Evolutionary conservation across 805 yeast species (phyloP).

Genomic region (Candida glaebosa): DNA sequence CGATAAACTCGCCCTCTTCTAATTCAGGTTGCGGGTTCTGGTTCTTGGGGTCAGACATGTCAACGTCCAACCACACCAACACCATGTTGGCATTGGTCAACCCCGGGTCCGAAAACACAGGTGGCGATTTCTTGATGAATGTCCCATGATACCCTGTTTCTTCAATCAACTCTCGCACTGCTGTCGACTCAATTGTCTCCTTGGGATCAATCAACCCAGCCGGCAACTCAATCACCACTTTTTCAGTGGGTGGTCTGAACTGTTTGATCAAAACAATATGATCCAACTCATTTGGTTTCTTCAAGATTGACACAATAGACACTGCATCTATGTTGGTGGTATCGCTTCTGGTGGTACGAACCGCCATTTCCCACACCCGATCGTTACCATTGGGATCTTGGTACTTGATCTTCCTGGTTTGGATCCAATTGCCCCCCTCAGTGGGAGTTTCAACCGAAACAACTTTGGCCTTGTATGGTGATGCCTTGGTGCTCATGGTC

Average conservation of each 20-base stretch:
- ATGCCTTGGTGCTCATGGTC: constrained; percentile 16
- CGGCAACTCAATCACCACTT: constrained; percentile 89
- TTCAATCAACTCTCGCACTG: constrained; percentile 81
- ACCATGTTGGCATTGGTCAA: constrained; percentile 83
- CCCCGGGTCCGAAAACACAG: constrained; percentile 76
- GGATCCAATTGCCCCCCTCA: constrained; percentile 40
- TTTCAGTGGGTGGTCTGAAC: constrained; percentile 88
- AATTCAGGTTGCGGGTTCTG: constrained; percentile 65
- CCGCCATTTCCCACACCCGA: constrained; percentile 90
- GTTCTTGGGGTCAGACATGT: constrained; percentile 63
- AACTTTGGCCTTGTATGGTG: constrained; percentile 35
- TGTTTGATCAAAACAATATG: constrained; percentile 73
- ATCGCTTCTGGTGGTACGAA: constrained; percentile 67
- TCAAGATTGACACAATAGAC: constrained; percentile 75
- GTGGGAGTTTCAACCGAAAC: constrained; percentile 30
- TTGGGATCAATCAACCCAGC: constrained; percentile 91
- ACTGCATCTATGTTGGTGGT: constrained; percentile 77
- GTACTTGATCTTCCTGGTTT: constrained; percentile 63
- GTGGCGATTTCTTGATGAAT: constrained; percentile 31
- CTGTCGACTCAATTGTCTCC: constrained; percentile 75
- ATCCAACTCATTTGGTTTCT: constrained; percentile 37
- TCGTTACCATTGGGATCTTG: constrained; percentile 63
- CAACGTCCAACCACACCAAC: constrained; percentile 75
- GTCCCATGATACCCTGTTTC: constrained; percentile 90
- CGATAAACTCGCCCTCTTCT: constrained; percentile 92